A percentile compares a stretch with the other conserved stretches of the same genome.
Evolutionary conservation across 768 basidiomycete genomes (phyloP).

Genomic region (Omphalotus guepiniiformis): DNA sequence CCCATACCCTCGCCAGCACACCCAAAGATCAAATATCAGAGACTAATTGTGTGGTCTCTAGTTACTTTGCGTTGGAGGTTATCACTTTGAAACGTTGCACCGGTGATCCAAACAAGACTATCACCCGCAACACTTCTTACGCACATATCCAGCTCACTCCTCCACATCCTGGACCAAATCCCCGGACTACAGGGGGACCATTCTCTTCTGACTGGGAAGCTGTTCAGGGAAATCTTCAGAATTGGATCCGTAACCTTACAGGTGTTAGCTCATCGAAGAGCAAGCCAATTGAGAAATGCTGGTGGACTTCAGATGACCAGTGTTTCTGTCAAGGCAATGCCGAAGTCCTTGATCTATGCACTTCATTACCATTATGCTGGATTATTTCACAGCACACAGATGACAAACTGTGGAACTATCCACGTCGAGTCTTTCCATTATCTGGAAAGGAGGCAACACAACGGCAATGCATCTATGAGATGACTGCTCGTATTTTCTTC

Average conservation of each 20-base stretch:
- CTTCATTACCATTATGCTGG: background rate
- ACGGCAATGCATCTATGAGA: background rate
- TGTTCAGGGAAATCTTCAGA: background rate
- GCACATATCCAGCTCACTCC: background rate
- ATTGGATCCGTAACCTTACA: background rate
- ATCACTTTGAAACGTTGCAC: background rate
- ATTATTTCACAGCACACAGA: background rate
- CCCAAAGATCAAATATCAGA: background rate
- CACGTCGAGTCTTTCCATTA: background rate
- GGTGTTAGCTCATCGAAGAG: background rate
- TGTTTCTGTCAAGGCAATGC: background rate
- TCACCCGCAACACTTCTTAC: background rate
- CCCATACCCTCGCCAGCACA: background rate
- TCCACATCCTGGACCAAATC: background rate
- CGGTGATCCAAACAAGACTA: background rate
- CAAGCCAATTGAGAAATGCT: background rate
- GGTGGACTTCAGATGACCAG: background rate
- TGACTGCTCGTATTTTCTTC: background rate
- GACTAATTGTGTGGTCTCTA: background rate
- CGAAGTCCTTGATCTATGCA: background rate
- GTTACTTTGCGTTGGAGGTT: background rate
- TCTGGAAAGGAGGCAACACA: background rate
- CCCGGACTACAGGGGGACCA: background rate
- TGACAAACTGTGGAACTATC: background rate
- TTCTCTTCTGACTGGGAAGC: too few relatives aligned